Evolutionary conservation across 2,329 filamentous ascomycete genomes (phyloP), one percentile per base, ranked within the genome.

Genomic region (Epichloe sibirici): DNA sequence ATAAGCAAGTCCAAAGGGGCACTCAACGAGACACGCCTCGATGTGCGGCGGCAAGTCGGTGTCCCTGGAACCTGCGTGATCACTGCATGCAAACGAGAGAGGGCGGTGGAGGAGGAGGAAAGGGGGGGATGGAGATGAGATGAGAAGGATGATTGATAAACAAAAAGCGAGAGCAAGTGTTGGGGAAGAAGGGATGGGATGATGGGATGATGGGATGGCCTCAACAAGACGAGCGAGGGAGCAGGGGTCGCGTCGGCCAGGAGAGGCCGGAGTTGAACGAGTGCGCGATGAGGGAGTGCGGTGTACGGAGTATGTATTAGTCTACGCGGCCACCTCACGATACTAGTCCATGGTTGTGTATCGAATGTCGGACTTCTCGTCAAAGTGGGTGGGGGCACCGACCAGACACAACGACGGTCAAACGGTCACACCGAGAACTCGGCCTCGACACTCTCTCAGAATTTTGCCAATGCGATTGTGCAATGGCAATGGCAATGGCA

Each of bases 1-100:
- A 21, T 34, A 17, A 52, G 40, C 12, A 21, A 46, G n/a, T 35
- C 7, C 31, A 21, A 35, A 25, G 35, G 25, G 25, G 25, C 46
- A 53, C 40, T 25, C 51, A 46, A 40, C 47, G 9, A 50, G 38
- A 46, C 39, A 51, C 43, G 52, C 48, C 37, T 51, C 48, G 21
- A 12, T 23, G 43, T 48, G 35, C 38, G 48, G 38, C 48, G 40
- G 40, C 44, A 45, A 28, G 49, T 39, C 34, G 31, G 44, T 42
- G 48, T 51, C 44, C 38, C 48, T 38, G 44, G 31, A 43, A 11
- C 23, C 40, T 31, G 44, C 38, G 48, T 13, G 21, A 37, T 44
- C 31, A 44, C 48, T 11, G 28, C 48, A 50, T 51, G 38, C 52
- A 51, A 49, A 6, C 48, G 34, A 25, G 13, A 13, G 17, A 25